Evolutionary conservation across 768 basidiomycete genomes (phyloP), one percentile per base, ranked within the genome.

Genomic region (Scleroderma citrinum): DNA sequence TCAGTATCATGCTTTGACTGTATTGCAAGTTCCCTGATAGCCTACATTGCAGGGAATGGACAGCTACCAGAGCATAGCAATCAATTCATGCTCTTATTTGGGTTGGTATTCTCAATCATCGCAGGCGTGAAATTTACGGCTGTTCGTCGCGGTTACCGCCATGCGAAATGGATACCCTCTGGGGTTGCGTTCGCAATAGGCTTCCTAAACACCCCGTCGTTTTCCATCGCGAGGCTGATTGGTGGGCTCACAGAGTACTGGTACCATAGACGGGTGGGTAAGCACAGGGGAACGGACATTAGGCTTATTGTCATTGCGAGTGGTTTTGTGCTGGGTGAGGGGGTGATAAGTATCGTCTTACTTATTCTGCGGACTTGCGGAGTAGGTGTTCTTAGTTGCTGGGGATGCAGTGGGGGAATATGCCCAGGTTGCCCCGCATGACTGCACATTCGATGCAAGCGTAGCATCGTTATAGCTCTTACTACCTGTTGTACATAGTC

Each of bases 321-420:
- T 64, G 95, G 95, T 3, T 96, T 98, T 64, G 94, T 98, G 21
- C 72, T 98, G 16, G 95, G 95, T 17, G 95, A 98, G 64, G 95
- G 95, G 2, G 83, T 96, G 30, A 73, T 89, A 36, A 93, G 92
- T 61, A 76, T 98, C 40, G 67, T 93, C 24, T 80, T 87, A 13
- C 72, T 98, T 42, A 57, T 83, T 7, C 66, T 96, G 52, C 81
- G 82, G 53, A 89, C 83, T 29, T 75, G 76, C 30, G 92, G 91
- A 3, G 69, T 91, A 5, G 85, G 83, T 7, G 81, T 82, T 7
- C 69, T 71, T 16, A 94, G 89, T 60, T 98, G 95, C 64, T 85
- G 80, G 78, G 95, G 94, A 12, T 98, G 95, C 65, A 69, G 75
- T 3, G 82, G 82, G 55, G 85, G 85, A 13, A 69, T 85, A 38